Percentiles rank a stretch among this genome's conserved stretches.
Conservation (phyloP, 768 basidiomycete species). For the Krasilnikovozyma curviuscula region DNA sequence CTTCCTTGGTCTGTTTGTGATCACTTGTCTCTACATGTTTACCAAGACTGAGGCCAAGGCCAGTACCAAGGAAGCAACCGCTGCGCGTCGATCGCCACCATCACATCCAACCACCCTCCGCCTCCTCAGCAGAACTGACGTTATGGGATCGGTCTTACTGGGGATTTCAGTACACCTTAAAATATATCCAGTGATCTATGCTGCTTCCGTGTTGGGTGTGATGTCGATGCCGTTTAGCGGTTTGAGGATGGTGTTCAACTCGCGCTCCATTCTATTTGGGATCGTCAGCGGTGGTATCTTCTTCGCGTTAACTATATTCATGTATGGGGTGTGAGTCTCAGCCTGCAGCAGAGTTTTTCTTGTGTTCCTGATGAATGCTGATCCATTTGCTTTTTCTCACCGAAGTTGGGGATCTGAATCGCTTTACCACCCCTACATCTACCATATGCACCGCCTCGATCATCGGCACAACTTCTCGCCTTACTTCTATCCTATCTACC, state of each 20-base stretch:
- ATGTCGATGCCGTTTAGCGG: constrained; percentile 27
- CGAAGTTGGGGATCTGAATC: constrained; percentile 85
- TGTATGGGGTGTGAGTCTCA: constrained; percentile 55
- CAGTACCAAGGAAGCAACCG: too few relatives aligned
- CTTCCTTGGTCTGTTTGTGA: constrained; percentile 57
- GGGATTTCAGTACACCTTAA: constrained; percentile 89
- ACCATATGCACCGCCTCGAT: constrained; percentile 75
- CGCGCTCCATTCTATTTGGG: constrained; percentile 38
- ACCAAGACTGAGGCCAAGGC: too few relatives aligned
- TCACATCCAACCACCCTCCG: background rate
- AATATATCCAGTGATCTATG: constrained; percentile 87
- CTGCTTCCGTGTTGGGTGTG: constrained; percentile 47
- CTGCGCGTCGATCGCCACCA: background rate
- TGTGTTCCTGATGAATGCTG: background rate
- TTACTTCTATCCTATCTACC: constrained; percentile 88
- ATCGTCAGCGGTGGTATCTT: constrained; percentile 54
- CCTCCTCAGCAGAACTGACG: constrained; percentile 13
- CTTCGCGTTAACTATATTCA: constrained; percentile 37
- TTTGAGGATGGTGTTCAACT: constrained; percentile 25
- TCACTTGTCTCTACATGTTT: constrained; percentile 36
- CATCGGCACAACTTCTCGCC: constrained; percentile 97
- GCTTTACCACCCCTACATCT: constrained; percentile 75
- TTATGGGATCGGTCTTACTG: constrained; percentile 43
- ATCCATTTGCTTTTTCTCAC: background rate
- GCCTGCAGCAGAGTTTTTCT: constrained; percentile 4